These are phyloP conservation scores for Takakia lepidozioides DNA, from an alignment of 225 moss, liverwort and hornwort genomes.

Conservation along the genomic window DNA sequence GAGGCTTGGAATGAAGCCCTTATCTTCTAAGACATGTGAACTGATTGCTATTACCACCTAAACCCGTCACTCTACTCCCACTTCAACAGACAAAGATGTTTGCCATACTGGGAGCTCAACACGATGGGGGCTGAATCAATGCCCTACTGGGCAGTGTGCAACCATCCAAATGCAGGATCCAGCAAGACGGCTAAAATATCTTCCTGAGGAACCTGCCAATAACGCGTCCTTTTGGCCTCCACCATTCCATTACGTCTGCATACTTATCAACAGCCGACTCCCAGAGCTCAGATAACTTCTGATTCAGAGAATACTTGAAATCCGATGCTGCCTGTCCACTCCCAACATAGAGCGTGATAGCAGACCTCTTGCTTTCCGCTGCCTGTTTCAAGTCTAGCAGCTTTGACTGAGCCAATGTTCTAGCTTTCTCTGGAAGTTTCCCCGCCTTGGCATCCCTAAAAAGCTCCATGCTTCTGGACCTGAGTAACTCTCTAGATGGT, in stretches of 20 bases:
- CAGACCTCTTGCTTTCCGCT: slow-evolving; percentile 34
- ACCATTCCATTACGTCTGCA: slow-evolving; percentile 87
- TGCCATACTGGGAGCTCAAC: no score
- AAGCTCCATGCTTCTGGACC: slow-evolving; percentile 25
- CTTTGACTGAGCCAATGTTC: slow-evolving; percentile 27
- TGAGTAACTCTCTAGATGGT: slow-evolving; percentile 32
- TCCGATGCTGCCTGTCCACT: slow-evolving; percentile 75
- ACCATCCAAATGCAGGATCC: no score
- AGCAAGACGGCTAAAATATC: slow-evolving; percentile 90
- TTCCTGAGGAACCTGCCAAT: slow-evolving; percentile 72
- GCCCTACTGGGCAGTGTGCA: no score
- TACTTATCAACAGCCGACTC: slow-evolving; percentile 64
- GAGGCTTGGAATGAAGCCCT: no score
- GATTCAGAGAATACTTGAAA: slow-evolving; percentile 39
- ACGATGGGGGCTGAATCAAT: no score
- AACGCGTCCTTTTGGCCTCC: slow-evolving; percentile 77
- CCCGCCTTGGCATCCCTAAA: slow-evolving; percentile 70
- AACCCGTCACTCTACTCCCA: no score
- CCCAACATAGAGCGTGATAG: slow-evolving; percentile 48
- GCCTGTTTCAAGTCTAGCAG: slow-evolving; percentile 44
- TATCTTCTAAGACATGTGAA: no score
- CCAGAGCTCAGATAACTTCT: slow-evolving; percentile 34
- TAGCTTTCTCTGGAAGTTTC: slow-evolving; percentile 46
- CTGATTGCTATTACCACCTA: no score
- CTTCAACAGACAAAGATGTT: no score